Percentiles rank a stretch among this genome's conserved stretches.
phyloP scores from a whole-genome alignment of 2,329 filamentous ascomycete genomes.

The Cytospora mali region DNA sequence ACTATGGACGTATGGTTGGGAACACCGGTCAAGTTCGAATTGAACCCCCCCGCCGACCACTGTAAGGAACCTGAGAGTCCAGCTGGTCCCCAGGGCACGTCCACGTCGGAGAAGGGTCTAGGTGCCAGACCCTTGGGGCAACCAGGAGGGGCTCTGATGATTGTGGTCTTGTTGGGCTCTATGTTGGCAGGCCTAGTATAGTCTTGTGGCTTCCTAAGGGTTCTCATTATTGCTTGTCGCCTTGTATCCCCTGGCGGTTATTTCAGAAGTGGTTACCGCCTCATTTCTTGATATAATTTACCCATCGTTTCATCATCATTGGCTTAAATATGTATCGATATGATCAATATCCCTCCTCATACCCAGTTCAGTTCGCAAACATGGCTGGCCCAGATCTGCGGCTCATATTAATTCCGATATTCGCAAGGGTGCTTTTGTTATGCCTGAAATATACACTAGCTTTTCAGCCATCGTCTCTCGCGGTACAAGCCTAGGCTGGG shows the following conservation, averaged over 20 bases:
- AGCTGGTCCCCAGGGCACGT: conserved; percentile 13
- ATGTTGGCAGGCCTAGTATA: background rate
- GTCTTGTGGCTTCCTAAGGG: background rate
- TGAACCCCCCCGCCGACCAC: conserved; percentile 16
- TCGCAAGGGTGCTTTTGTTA: background rate
- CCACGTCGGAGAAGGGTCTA: conserved; percentile 11
- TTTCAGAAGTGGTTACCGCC: background rate
- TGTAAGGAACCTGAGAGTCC: conserved; percentile 20
- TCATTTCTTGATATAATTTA: background rate
- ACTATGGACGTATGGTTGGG: conserved; percentile 32
- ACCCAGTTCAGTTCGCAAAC: background rate
- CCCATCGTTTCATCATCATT: background rate
- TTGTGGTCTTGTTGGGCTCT: background rate
- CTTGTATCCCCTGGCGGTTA: background rate
- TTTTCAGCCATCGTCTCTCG: background rate
- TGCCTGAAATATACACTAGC: background rate
- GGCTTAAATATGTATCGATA: background rate
- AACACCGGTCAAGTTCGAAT: conserved; percentile 13
- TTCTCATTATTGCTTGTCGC: background rate
- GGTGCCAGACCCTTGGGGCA: background rate
- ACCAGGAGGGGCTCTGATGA: background rate
- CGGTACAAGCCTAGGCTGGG: background rate
- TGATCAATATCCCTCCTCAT: background rate
- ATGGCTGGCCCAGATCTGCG: conserved; percentile 8
- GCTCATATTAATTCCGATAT: background rate